Evolutionary conservation across 2,329 filamentous ascomycete species (phyloP).

Genomic region (Alternaria burnsii): DNA sequence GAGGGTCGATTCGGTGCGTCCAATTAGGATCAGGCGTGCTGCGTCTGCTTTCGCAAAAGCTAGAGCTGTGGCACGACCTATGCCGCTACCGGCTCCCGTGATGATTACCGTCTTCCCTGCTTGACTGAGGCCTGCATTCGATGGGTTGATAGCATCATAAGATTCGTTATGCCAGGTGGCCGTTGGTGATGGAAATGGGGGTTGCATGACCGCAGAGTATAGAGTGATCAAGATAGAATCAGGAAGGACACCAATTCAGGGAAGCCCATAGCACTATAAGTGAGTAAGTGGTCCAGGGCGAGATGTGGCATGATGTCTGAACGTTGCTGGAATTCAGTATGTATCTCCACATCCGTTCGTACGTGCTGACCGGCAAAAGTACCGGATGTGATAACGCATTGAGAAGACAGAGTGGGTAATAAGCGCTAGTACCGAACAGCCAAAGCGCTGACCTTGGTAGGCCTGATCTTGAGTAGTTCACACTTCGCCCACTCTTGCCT

Average conservation of each 20-base stretch:
- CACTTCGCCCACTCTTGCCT: background rate
- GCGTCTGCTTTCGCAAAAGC: conserved; percentile 58
- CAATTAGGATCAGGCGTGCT: conserved; percentile 54
- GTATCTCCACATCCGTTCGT: background rate
- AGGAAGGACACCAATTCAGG: background rate
- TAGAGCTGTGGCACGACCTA: conserved; percentile 55
- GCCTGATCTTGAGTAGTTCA: background rate
- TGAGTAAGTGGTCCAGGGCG: background rate
- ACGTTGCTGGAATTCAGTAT: too few relatives aligned
- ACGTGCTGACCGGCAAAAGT: background rate
- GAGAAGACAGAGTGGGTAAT: background rate
- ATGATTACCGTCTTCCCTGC: conserved; percentile 27
- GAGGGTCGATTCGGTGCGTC: conserved; percentile 48
- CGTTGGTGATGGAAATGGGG: conserved; percentile 14
- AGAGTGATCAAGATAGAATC: background rate
- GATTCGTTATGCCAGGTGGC: conserved; percentile 24
- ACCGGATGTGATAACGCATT: background rate
- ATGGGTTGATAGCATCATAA: conserved; percentile 3
- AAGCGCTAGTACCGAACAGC: background rate
- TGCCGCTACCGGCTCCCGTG: conserved; percentile 52
- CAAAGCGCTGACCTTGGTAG: background rate
- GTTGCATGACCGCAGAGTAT: background rate
- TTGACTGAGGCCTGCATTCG: conserved; percentile 7
- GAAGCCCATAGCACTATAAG: background rate
- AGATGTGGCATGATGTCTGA: background rate